Evolutionary conservation across 2,329 filamentous ascomycete genomes (phyloP), one percentile per base, ranked within the genome.

Genomic region (Scedosporium apiospermum): DNA sequence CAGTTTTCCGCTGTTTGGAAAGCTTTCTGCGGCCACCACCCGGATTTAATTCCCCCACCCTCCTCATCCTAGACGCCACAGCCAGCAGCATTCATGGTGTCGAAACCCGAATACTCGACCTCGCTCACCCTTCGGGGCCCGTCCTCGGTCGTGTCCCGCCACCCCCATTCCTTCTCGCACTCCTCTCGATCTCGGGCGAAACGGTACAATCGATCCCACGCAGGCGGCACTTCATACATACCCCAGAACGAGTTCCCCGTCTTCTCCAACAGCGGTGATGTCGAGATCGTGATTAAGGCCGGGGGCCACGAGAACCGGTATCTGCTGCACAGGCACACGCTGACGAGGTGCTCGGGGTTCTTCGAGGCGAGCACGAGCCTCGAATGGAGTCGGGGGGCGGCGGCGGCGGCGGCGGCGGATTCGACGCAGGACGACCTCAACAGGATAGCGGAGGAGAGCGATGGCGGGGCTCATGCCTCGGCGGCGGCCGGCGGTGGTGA

Each of bases 191-290:
- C 80, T 27, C 81, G 87, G 66, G 74, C 75, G 46, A 89, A 90
- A 74, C 87, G 91, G 68, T 90, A 92, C 70, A 88, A 89, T 72
- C 88, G 91, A 65, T 95, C 91, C 58, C 90, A 95, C 71, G 85
- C 88, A 69, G 91, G 91, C 63, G 88, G 88, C 65, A 78, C 81
- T 41, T 83, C 85, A 18, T 87, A 88, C 70, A 77, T 85, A 26
- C 84, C 89, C 51, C 89, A 90, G 71, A 97, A 97, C 72, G 93
- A 97, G 73, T 98, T 97, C 69, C 93, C 93, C 23, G 78, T 96
- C 71, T 98, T 97, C 75, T 87, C 87, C 59, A 88, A 93, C 69
- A 93, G 90, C 44, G 93, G 93, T 71, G 93, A 98, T 75, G 91
- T 97, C 70, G 93, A 98, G 76, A 92, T 98, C 65, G 71, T 93